These are phyloP conservation scores for Hypoxylon sp. DNA, from an alignment of 2,329 filamentous ascomycete genomes.

Conservation along the genomic window DNA sequence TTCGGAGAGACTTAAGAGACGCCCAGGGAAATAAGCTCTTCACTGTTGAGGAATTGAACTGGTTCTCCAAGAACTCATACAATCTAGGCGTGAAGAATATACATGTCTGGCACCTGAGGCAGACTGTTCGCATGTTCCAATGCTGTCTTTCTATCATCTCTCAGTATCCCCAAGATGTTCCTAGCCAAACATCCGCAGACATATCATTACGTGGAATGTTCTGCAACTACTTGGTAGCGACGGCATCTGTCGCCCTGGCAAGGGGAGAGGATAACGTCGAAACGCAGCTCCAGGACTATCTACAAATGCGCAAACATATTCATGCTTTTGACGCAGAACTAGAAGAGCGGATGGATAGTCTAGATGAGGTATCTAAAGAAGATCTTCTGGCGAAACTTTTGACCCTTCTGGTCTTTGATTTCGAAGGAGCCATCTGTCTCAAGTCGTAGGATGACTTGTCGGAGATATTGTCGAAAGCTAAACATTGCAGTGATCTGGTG, in stretches of 20 bases:
- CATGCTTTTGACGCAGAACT: conserved; percentile 65
- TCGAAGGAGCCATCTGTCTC: conserved; percentile 78
- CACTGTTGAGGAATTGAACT: conserved; percentile 75
- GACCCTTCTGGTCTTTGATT: conserved; percentile 78
- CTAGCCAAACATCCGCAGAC: conserved; percentile 58
- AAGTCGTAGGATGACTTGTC: conserved; percentile 75
- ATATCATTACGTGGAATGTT: conserved; percentile 71
- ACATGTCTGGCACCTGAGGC: conserved; percentile 63
- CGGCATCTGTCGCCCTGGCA: conserved; percentile 63
- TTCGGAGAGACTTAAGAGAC: conserved; percentile 54
- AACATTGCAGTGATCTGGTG: conserved; percentile 56
- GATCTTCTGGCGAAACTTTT: conserved; percentile 73
- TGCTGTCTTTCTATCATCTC: conserved; percentile 65
- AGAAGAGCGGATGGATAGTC: conserved; percentile 53
- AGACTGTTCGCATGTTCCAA: conserved; percentile 67
- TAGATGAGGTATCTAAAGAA: conserved; percentile 57
- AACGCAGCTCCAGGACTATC: conserved; percentile 69
- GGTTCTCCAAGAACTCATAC: conserved; percentile 87
- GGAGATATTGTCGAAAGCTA: conserved; percentile 67
- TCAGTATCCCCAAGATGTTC: conserved; percentile 62
- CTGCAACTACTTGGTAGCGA: conserved; percentile 75
- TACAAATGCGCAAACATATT: conserved; percentile 70
- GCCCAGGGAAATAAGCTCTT: conserved; percentile 64
- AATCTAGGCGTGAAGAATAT: conserved; percentile 76
- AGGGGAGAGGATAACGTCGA: conserved; percentile 63